Conservation (phyloP, 495 filamentous ascomycete genomes). For the Lophium mytilinum region DNA sequence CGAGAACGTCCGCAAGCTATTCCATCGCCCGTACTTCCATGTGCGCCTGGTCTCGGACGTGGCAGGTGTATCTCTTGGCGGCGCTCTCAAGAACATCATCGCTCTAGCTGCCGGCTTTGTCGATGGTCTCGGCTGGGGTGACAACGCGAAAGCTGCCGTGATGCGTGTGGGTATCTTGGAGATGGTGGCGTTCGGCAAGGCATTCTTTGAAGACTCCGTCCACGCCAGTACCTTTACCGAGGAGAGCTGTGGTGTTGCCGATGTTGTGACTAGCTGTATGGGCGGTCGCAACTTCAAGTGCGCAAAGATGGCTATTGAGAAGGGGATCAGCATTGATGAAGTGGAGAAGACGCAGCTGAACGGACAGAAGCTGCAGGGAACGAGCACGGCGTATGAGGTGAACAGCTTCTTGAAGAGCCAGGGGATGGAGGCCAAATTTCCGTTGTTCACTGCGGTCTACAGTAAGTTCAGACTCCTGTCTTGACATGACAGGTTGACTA, state of each 20-base stretch:
- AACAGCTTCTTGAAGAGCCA: constrained; percentile 74
- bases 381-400: constrained; percentile 83
- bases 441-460: constrained; percentile 81
- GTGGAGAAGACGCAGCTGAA: constrained; percentile 86
- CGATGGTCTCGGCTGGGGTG: constrained; percentile 91
- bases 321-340: constrained; percentile 70
- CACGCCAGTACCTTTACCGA: constrained; percentile 82
- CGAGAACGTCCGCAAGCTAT: constrained; percentile 66
- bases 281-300: constrained; percentile 91
- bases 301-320: constrained; percentile 78
- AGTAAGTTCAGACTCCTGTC: constrained; percentile 36
- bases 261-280: constrained; percentile 88
- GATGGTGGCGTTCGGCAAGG: constrained; percentile 88
- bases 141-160: constrained; percentile 93
- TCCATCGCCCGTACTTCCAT: constrained; percentile 97
- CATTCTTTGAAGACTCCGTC: constrained; percentile 79
- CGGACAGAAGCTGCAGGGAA: constrained; percentile 95
- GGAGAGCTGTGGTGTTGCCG: constrained; percentile 91
- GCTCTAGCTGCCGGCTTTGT: constrained; percentile 93
- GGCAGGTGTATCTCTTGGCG: constrained; percentile 88
- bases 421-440: constrained; percentile 73
- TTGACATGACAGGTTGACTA: background rate
- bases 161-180: constrained; percentile 93
- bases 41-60: constrained; percentile 87
- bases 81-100: constrained; percentile 95